These are phyloP conservation scores for Phytopythium kandeliae DNA, from an alignment of 352 stramenopile genomes.

Conservation along the genomic window DNA sequence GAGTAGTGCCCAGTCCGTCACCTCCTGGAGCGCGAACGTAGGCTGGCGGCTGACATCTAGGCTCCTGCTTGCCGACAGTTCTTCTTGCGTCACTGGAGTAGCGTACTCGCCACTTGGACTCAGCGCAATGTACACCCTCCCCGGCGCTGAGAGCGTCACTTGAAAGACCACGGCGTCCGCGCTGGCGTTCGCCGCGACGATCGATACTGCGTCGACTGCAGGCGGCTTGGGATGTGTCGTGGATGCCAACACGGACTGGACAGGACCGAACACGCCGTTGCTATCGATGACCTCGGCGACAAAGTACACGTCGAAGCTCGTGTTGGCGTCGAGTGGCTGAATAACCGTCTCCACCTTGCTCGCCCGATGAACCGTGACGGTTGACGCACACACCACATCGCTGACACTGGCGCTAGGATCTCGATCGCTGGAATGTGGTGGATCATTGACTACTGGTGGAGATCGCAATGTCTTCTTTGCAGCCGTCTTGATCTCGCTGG, in stretches of 20 bases:
- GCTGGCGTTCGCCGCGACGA: conserved; percentile 28
- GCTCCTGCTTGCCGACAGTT: conserved; percentile 25
- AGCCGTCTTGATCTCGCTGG: conserved; percentile 38
- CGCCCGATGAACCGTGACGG: conserved; percentile 31
- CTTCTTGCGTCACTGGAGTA: conserved; percentile 10
- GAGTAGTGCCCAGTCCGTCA: conserved; percentile 17
- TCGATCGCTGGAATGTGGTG: background rate
- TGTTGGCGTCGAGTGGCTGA: conserved; percentile 37
- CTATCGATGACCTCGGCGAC: conserved; percentile 69
- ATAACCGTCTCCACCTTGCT: conserved; percentile 52
- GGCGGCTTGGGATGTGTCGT: conserved; percentile 51
- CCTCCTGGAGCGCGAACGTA: conserved; percentile 25
- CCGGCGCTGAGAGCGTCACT: conserved; percentile 28
- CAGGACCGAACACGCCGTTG: conserved; percentile 70
- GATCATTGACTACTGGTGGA: background rate
- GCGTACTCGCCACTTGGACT: conserved; percentile 19
- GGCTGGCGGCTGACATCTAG: conserved; percentile 4
- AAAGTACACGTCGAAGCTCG: conserved; percentile 81
- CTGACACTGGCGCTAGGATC: background rate
- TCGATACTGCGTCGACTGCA: conserved; percentile 11
- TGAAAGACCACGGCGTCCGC: conserved; percentile 26
- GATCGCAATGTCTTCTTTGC: conserved; percentile 13
- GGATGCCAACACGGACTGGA: conserved; percentile 57
- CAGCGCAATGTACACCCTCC: conserved; percentile 43
- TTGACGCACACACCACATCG: conserved; percentile 25